phyloP scores from a whole-genome alignment of 2,329 filamentous ascomycete species.

The Verticillium klebahnii region DNA sequence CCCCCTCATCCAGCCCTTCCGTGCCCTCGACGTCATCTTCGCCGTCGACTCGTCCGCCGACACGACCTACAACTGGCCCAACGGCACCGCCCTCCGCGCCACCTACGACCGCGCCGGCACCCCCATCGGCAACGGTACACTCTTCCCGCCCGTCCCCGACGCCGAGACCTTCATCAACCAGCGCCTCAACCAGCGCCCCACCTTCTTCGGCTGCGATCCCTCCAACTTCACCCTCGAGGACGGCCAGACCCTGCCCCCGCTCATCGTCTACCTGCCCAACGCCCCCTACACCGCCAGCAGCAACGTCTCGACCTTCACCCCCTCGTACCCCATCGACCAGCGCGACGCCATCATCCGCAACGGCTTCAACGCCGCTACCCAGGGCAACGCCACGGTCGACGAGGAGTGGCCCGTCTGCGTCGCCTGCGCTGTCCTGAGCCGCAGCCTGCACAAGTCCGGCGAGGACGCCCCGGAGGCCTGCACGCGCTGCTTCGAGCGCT shows the following conservation, averaged over 20 bases:
- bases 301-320: slow-evolving; percentile 76
- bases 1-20: slow-evolving; percentile 52
- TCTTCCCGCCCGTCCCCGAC: slow-evolving; percentile 56
- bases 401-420: slow-evolving; percentile 76
- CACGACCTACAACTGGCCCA: slow-evolving; percentile 52
- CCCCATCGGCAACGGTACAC: slow-evolving; percentile 44
- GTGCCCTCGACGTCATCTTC: slow-evolving; percentile 58
- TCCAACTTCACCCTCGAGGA: slow-evolving; percentile 45
- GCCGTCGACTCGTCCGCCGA: slow-evolving; percentile 62
- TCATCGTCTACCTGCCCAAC: slow-evolving; percentile 87
- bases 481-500: slow-evolving; percentile 67
- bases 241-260: slow-evolving; percentile 46
- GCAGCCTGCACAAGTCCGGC: slow-evolving; percentile 68
- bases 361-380: slow-evolving; percentile 78
- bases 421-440: slow-evolving; percentile 77
- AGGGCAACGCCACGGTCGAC: slow-evolving; percentile 74
- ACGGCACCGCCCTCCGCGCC: slow-evolving; percentile 53
- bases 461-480: slow-evolving; percentile 69
- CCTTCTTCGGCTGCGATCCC: slow-evolving; percentile 58
- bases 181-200: slow-evolving; percentile 53
- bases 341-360: slow-evolving; percentile 82
- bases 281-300: slow-evolving; percentile 70
- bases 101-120: slow-evolving; percentile 50
- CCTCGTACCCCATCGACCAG: slow-evolving; percentile 57
- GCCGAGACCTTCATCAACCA: slow-evolving; percentile 51